Evolutionary conservation across 108 stramenopile species (phyloP).

Genomic region (Cyclotella kingstonii): DNA sequence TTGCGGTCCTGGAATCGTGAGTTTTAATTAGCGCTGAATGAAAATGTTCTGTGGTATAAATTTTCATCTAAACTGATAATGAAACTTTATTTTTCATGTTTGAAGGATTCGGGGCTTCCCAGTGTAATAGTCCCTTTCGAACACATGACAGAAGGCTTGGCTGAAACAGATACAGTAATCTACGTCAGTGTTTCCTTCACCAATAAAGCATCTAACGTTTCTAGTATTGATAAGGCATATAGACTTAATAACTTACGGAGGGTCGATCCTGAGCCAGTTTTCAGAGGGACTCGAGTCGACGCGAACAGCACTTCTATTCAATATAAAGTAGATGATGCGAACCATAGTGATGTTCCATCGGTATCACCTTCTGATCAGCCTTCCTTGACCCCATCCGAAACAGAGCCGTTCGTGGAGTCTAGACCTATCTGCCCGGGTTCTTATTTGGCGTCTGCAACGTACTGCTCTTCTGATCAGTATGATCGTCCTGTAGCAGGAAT

Average conservation of each 20-base stretch:
- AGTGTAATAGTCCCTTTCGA: slow-evolving; percentile 56
- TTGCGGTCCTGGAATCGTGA: slow-evolving; percentile 69
- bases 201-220: slow-evolving; percentile 1
- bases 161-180: slow-evolving; percentile 72
- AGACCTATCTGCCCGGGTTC: slow-evolving; percentile 49
- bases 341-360: slow-evolving; percentile 16
- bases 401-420: slow-evolving; percentile 26
- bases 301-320: background rate
- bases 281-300: slow-evolving; percentile 3
- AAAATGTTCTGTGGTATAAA: background rate
- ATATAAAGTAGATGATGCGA: background rate
- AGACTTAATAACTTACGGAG: background rate
- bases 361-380: slow-evolving; percentile 16
- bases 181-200: slow-evolving; percentile 70
- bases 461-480: slow-evolving; percentile 80
- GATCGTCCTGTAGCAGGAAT: slow-evolving; percentile 80
- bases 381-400: slow-evolving; percentile 28
- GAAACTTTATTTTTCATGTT: background rate
- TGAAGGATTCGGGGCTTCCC: slow-evolving; percentile 62
- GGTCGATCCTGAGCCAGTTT: background rate
- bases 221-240: background rate
- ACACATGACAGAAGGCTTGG: slow-evolving; percentile 58
- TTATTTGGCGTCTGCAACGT: slow-evolving; percentile 73
- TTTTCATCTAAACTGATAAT: background rate
- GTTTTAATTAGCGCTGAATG: background rate